Base-by-base conservation (phyloP, 2,329 filamentous ascomycete species). In the Dryadomyces sulphureus region DNA sequence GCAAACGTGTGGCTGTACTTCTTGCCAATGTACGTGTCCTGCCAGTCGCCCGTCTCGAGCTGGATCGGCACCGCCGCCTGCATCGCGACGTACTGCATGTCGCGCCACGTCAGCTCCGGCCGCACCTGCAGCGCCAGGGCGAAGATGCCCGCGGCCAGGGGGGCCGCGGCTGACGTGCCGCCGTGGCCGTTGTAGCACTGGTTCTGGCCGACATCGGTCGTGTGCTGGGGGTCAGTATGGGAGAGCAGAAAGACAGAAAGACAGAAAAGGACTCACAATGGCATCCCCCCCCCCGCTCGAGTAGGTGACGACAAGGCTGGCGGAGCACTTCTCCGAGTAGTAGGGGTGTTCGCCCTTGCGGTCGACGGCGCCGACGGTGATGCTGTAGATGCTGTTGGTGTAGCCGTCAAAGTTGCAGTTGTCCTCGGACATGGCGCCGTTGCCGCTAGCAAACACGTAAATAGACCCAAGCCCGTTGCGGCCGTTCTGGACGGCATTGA, bases 361-460 rank as follows among this genome's bases (percentile, higher is more conserved):
- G 60, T 95, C 89, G 51, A 98, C 82, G 30, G 90, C 90, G 34
- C 92, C 92, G 17, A 98, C 88, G 0, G 89, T 94, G 55, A 98
- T 92, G 61, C 88, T 95, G 71, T 96, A 98, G 56, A 98, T 98
- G 60, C 89, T 95, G 68, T 98, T 98, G 49, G 92, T 98, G 65
- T 98, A 98, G 35, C 92, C 92, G 59, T 98, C 92, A 60, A 98
- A 98, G 62, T 98, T 98, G 73, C 92, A 98, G 64, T 98, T 96
- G 62, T 98, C 92, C 41, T 85, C 89, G 52, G 70, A 77, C 4
- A 72, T 69, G 9, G 90, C 93, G 48, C 92, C 92, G 58, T 98
- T 98, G 49, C 92, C 92, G 53, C 90, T 89, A 38, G 92, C 92
- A 62, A 98, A 98, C 46, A 98, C 92, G 57, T 88, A 98, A 53